These are phyloP conservation scores for Mortierella claussenii DNA, from an alignment of 192 early-diverging fungal species.

Conservation along the genomic window DNA sequence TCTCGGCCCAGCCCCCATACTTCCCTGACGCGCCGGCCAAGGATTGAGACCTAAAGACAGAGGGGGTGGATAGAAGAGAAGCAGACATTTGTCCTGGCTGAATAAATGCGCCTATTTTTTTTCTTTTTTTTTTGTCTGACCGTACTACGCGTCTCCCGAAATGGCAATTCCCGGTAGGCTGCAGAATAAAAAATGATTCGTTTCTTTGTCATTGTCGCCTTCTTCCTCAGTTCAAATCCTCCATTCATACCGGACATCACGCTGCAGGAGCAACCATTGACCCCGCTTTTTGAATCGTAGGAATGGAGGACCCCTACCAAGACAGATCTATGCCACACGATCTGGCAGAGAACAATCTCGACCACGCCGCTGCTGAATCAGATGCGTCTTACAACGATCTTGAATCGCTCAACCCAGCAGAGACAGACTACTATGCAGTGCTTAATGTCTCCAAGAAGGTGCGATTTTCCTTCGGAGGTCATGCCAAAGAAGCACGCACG, in stretches of 20 bases:
- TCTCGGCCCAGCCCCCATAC: constrained; percentile 2
- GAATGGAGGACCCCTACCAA: constrained; percentile 49
- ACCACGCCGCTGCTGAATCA: background rate
- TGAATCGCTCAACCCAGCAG: constrained; percentile 30
- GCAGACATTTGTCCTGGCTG: too few relatives aligned
- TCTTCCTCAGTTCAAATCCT: too few relatives aligned
- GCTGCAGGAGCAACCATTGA: background rate
- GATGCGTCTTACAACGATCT: constrained; percentile 15
- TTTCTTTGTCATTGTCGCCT: too few relatives aligned
- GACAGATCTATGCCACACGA: constrained; percentile 44
- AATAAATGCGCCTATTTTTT: background rate
- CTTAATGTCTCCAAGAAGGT: constrained; percentile 75
- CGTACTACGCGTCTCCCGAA: background rate
- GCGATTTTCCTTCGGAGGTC: background rate
- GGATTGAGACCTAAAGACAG: too few relatives aligned
- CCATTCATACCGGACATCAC: too few relatives aligned
- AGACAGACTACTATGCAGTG: constrained; percentile 69
- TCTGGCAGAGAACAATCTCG: background rate
- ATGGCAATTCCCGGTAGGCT: too few relatives aligned
- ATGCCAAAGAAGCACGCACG: background rate
- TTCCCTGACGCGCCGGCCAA: background rate
- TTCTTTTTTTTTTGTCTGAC: background rate
- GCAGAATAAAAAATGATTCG: too few relatives aligned
- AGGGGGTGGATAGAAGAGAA: too few relatives aligned
- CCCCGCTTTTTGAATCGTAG: background rate